Evolutionary conservation across 2,329 filamentous ascomycete genomes (phyloP).

Genomic region (Pezicula neosporulosa): DNA sequence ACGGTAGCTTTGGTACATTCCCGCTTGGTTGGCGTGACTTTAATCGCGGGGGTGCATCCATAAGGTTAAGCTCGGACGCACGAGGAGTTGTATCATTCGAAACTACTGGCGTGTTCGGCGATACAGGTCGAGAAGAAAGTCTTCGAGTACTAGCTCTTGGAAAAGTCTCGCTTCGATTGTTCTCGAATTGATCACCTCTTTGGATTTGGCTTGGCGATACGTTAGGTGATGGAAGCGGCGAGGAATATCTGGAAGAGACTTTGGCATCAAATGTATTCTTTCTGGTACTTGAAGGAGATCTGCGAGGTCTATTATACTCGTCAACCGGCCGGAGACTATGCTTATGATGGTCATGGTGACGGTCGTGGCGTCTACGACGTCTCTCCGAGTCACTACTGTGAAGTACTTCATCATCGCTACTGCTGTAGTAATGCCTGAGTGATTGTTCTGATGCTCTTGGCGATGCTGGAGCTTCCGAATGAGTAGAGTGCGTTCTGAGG

Average conservation of each 20-base stretch:
- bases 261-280: conserved; percentile 17
- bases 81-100: conserved; percentile 11
- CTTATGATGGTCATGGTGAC: conserved; percentile 5
- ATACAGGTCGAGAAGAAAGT: conserved; percentile 17
- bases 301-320: conserved; percentile 9
- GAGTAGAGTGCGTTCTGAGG: conserved; percentile 15
- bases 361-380: conserved; percentile 7
- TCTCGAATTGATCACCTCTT: conserved; percentile 18
- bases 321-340: conserved; percentile 12
- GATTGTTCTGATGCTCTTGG: conserved; percentile 18
- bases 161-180: conserved; percentile 18
- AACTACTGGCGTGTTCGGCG: conserved; percentile 15
- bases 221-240: conserved; percentile 26
- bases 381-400: conserved; percentile 23
- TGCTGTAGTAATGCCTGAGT: conserved; percentile 16
- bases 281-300: conserved; percentile 21
- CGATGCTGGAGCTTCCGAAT: conserved; percentile 15
- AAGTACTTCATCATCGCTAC: conserved; percentile 24
- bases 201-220: conserved; percentile 21
- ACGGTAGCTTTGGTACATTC: conserved; percentile 5
- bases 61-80: conserved; percentile 17
- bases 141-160: conserved; percentile 11
- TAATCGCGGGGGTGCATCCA: conserved; percentile 13
- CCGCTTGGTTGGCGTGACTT: conserved; percentile 16
- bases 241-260: conserved; percentile 9